A percentile compares a stretch with the other conserved stretches of the same genome.
phyloP scores from a whole-genome alignment of 2,329 filamentous ascomycete genomes.

The Pseudocercospora cruenta region DNA sequence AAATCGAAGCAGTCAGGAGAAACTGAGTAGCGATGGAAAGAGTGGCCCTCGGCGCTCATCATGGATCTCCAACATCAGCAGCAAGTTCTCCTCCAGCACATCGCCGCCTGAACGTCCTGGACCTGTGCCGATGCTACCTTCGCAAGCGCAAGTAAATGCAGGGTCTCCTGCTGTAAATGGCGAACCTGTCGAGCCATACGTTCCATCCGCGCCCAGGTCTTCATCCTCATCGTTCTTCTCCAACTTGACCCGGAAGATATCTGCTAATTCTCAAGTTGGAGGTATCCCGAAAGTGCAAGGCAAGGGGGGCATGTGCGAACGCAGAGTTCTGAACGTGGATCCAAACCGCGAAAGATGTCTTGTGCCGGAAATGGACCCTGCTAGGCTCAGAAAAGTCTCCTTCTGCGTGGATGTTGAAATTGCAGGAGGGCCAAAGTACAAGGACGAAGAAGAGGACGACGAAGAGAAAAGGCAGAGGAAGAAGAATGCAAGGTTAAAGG shows the following conservation, averaged over 20 bases:
- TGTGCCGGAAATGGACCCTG: conserved; percentile 76
- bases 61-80: conserved; percentile 92
- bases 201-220: conserved; percentile 71
- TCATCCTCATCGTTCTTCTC: conserved; percentile 72
- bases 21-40: conserved; percentile 31
- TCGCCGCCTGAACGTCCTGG: conserved; percentile 27
- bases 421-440: conserved; percentile 79
- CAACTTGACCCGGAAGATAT: conserved; percentile 79
- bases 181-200: conserved; percentile 61
- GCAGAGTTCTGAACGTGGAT: conserved; percentile 84
- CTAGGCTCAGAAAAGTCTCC: conserved; percentile 82
- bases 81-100: conserved; percentile 71
- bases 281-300: conserved; percentile 55
- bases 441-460: conserved; percentile 61
- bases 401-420: conserved; percentile 99
- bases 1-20: conserved; percentile 46
- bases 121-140: conserved; percentile 15
- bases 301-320: conserved; percentile 74
- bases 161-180: conserved; percentile 55
- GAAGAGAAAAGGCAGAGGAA: conserved; percentile 56
- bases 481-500: conserved; percentile 64
- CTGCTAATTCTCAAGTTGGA: conserved; percentile 57
- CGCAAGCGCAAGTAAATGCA: conserved; percentile 3
- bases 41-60: conserved; percentile 64
- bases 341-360: conserved; percentile 75